Evolutionary conservation across 2,329 filamentous ascomycete species (phyloP).

Genomic region (Colletotrichum zoysiae): DNA sequence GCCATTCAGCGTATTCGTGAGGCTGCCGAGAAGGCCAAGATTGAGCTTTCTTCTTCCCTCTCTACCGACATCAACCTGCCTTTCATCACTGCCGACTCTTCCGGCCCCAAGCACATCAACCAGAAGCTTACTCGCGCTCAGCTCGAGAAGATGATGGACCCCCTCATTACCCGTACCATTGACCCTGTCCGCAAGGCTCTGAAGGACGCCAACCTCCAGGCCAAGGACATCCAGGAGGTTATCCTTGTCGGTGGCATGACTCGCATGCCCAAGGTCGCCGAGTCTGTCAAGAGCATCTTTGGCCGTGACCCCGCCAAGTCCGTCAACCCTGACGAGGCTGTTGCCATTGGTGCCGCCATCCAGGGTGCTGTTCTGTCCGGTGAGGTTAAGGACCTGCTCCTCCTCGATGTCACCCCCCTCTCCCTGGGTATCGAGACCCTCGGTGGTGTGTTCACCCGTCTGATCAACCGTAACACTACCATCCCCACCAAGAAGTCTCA

Average conservation of each 20-base stretch:
- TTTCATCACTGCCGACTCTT: constrained; percentile 97
- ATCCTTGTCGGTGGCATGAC: constrained; percentile 99
- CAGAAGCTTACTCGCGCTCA: constrained; percentile 91
- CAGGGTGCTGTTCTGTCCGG: constrained; percentile 97
- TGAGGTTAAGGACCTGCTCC: constrained; percentile 94
- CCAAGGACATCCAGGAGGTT: constrained; percentile 96
- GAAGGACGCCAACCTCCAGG: constrained; percentile 91
- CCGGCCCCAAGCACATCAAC: constrained; percentile 98
- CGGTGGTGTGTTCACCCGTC: constrained; percentile 95
- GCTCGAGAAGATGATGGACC: constrained; percentile 93
- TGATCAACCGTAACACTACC: constrained; percentile 99
- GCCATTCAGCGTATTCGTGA: constrained; percentile 99
- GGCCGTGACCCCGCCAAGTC: constrained; percentile 97
- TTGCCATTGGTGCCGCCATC: constrained; percentile 96
- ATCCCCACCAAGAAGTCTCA: constrained; percentile 99
- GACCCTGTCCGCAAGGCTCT: constrained; percentile 96
- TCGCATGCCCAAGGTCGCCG: constrained; percentile 97
- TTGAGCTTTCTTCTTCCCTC: constrained; percentile 93
- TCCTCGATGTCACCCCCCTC: constrained; percentile 94
- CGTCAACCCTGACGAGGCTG: constrained; percentile 98
- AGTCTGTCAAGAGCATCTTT: constrained; percentile 97
- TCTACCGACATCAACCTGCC: constrained; percentile 98
- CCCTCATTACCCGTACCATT: constrained; percentile 86
- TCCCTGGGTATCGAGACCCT: constrained; percentile 99
- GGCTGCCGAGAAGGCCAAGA: constrained; percentile 99